Percentiles rank a stretch among this genome's conserved stretches.
Evolutionary conservation across 768 basidiomycete genomes (phyloP).

Genomic region (Boletus eberwhitei): DNA sequence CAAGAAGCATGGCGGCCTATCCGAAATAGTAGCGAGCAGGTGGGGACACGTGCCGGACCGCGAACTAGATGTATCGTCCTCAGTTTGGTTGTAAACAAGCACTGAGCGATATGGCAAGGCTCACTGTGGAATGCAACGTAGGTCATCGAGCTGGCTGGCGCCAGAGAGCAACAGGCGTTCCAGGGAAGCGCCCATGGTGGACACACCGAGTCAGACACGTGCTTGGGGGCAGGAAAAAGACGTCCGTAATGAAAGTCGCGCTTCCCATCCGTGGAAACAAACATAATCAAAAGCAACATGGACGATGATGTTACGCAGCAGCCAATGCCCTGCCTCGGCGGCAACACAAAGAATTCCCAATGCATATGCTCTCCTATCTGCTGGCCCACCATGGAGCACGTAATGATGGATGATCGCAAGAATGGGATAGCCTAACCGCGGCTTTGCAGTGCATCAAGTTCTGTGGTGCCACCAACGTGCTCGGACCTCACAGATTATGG

Average conservation of each 20-base stretch:
- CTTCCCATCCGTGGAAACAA: conserved; percentile 4
- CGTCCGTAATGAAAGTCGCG: neutral
- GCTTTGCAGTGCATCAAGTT: conserved; percentile 1
- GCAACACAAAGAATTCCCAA: neutral
- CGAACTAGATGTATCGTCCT: neutral
- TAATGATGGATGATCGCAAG: neutral
- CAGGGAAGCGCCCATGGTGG: neutral
- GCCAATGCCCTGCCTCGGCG: neutral
- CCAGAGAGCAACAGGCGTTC: neutral
- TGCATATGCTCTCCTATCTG: conserved; percentile 6
- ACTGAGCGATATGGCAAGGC: neutral
- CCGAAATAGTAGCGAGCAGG: neutral
- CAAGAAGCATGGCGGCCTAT: conserved; percentile 21
- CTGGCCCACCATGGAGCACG: conserved; percentile 7
- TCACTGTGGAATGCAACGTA: neutral
- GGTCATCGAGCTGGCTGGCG: neutral
- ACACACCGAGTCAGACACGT: conserved; percentile 15
- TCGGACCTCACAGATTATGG: too few relatives aligned
- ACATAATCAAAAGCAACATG: neutral
- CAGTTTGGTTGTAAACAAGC: neutral
- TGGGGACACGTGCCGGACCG: conserved; percentile 13
- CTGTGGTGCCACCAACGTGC: neutral
- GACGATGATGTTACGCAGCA: neutral
- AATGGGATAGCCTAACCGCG: conserved; percentile 2
- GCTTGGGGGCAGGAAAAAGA: conserved; percentile 14